A percentile compares a stretch with the other conserved stretches of the same genome.
Evolutionary conservation across 192 early-diverging fungal species (phyloP).

Genomic region (Chytriomyces sp.): DNA sequence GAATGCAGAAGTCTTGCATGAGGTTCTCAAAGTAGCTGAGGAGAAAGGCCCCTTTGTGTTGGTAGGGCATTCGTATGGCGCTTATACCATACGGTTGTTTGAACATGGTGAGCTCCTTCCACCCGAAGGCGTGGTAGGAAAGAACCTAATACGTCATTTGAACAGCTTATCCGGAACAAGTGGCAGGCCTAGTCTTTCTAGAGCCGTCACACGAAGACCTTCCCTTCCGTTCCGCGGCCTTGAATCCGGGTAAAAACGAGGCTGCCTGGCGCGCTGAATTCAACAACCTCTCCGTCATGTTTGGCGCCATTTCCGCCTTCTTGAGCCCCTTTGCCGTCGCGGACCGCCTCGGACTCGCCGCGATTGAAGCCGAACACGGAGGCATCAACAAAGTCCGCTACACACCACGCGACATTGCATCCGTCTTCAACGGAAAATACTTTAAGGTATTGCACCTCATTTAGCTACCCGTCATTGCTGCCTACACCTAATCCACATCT

Average conservation of each 20-base stretch:
- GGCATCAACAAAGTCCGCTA: neutral
- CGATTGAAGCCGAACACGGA: conserved; percentile 1
- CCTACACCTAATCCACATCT: neutral
- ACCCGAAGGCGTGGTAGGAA: neutral
- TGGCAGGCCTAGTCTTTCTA: conserved; percentile 27
- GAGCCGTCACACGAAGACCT: conserved; percentile 22
- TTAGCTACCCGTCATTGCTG: neutral
- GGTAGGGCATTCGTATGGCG: conserved; percentile 31
- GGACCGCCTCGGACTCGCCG: neutral
- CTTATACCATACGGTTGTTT: conserved; percentile 15
- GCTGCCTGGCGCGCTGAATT: neutral
- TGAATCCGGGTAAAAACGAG: neutral
- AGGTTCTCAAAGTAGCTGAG: conserved; percentile 7
- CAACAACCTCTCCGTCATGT: neutral
- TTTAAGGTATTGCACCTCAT: neutral
- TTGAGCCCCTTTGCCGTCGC: conserved; percentile 2
- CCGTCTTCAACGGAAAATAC: conserved; percentile 14
- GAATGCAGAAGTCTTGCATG: conserved; percentile 5
- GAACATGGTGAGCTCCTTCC: conserved; percentile 12
- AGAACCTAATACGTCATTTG: neutral
- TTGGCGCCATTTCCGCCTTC: neutral
- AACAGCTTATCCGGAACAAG: conserved; percentile 16
- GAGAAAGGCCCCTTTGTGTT: conserved; percentile 29
- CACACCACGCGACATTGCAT: conserved; percentile 2
- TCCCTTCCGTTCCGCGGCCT: neutral